phyloP scores from a whole-genome alignment of 2,329 filamentous ascomycete species.

The Cryphonectria radicalis region DNA sequence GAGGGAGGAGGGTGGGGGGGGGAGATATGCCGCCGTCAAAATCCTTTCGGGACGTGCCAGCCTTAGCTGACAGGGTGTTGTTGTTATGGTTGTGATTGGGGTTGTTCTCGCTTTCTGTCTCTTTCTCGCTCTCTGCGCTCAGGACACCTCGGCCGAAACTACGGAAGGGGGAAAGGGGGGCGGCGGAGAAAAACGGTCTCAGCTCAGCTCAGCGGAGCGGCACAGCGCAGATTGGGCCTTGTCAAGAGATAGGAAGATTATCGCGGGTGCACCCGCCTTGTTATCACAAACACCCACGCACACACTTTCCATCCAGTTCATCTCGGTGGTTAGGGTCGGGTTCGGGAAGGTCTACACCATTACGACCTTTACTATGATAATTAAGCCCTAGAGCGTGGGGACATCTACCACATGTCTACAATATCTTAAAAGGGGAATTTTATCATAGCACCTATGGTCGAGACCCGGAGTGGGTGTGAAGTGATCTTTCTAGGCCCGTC shows the following conservation, averaged over 20 bases:
- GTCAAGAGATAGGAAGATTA: slow-evolving; percentile 15
- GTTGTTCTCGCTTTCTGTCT: background rate
- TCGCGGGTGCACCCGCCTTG: background rate
- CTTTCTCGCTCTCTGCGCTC: background rate
- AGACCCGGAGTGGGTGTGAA: slow-evolving; percentile 1
- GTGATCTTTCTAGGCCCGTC: background rate
- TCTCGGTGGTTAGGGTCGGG: slow-evolving; percentile 18
- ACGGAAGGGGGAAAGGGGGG: background rate
- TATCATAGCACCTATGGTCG: background rate
- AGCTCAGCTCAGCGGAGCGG: background rate
- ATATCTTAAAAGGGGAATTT: background rate
- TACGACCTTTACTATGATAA: background rate
- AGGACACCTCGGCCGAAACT: slow-evolving; percentile 1
- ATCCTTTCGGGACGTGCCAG: slow-evolving; percentile 1
- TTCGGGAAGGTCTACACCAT: slow-evolving; percentile 5
- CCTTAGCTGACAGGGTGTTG: slow-evolving; percentile 6
- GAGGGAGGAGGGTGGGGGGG: background rate
- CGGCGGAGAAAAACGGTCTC: background rate
- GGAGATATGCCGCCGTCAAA: background rate
- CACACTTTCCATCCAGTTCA: background rate
- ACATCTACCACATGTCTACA: background rate
- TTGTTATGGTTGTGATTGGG: background rate
- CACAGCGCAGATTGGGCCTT: background rate
- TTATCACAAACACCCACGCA: too few species aligned
- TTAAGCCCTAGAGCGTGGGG: too few species aligned